These are phyloP conservation scores for Ophiostoma quercus DNA, from an alignment of 2,329 filamentous ascomycete species.

Conservation along the genomic window DNA sequence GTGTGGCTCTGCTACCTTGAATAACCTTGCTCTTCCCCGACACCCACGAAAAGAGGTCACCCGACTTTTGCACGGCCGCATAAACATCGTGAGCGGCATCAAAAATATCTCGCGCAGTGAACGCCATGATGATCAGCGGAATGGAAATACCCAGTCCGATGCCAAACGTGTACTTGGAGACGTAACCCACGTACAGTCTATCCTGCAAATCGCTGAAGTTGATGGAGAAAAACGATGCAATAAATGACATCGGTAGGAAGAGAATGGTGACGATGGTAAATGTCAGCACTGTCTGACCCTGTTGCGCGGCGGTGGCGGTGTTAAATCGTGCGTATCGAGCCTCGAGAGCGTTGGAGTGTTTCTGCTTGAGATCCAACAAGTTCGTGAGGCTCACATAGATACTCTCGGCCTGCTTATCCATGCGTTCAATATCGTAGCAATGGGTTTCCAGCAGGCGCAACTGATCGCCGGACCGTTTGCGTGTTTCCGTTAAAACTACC, in stretches of 20 bases:
- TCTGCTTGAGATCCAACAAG: conserved; percentile 62
- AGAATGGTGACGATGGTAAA: conserved; percentile 45
- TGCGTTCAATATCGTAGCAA: conserved; percentile 55
- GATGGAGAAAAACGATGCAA: conserved; percentile 42
- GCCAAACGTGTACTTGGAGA: conserved; percentile 34
- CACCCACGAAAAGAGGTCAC: neutral
- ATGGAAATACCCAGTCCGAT: conserved; percentile 40
- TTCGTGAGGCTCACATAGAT: conserved; percentile 58
- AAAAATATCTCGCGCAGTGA: conserved; percentile 36
- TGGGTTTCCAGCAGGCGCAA: conserved; percentile 53
- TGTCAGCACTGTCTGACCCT: conserved; percentile 42
- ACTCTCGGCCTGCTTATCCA: conserved; percentile 57
- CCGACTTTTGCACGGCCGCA: neutral
- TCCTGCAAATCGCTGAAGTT: conserved; percentile 44
- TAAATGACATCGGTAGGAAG: conserved; percentile 43
- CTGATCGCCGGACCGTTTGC: conserved; percentile 52
- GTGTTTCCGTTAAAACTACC: conserved; percentile 37
- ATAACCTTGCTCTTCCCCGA: neutral
- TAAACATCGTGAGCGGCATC: conserved; percentile 25
- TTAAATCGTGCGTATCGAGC: conserved; percentile 58
- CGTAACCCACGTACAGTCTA: conserved; percentile 30
- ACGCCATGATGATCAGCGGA: conserved; percentile 37
- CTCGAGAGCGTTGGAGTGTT: conserved; percentile 63
- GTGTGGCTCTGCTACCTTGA: neutral
- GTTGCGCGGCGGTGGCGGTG: conserved; percentile 53